Percentiles rank a stretch among this genome's conserved stretches.
These are phyloP conservation scores for Echites panduratus DNA, from an alignment of 257 asterid species.

Conservation along the genomic window DNA sequence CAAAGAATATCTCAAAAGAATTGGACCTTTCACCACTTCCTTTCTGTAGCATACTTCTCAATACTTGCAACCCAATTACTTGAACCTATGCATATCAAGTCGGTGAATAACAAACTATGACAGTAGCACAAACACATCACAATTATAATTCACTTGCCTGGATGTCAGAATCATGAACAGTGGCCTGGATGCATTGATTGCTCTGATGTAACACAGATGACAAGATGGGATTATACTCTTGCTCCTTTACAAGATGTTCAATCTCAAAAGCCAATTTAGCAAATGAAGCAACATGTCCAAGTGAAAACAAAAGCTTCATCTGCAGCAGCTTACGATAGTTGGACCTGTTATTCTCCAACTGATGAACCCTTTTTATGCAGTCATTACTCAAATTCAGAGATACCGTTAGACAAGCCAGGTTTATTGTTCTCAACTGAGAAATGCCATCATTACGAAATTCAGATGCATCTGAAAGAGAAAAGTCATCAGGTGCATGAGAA, in stretches of 20 bases:
- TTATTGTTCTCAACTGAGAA: conserved; percentile 40
- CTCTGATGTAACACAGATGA: conserved; percentile 46
- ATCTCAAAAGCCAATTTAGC: conserved; percentile 55
- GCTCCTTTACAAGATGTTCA: conserved; percentile 37
- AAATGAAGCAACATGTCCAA: conserved; percentile 55
- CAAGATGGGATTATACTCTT: conserved; percentile 44
- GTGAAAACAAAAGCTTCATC: conserved; percentile 67
- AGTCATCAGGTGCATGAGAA: conserved; percentile 17
- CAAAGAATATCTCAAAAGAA: conserved; percentile 58
- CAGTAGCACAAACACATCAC: neutral
- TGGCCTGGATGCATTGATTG: conserved; percentile 46
- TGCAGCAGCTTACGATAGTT: conserved; percentile 54
- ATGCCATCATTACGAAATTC: conserved; percentile 43
- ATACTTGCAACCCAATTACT: conserved; percentile 79
- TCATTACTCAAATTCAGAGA: conserved; percentile 46
- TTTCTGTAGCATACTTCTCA: conserved; percentile 64
- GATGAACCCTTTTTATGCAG: conserved; percentile 66
- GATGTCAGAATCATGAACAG: conserved; percentile 56
- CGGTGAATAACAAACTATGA: conserved; percentile 2
- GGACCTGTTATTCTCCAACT: conserved; percentile 53
- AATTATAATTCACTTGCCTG: conserved; percentile 46
- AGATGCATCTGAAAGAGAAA: conserved; percentile 48
- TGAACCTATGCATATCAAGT: conserved; percentile 53
- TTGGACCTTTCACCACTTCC: conserved; percentile 38
- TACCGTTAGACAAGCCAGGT: conserved; percentile 67